Evolutionary conservation across 371 early-diverging fungal species (phyloP).

Genomic region (Coemansia sp.): DNA sequence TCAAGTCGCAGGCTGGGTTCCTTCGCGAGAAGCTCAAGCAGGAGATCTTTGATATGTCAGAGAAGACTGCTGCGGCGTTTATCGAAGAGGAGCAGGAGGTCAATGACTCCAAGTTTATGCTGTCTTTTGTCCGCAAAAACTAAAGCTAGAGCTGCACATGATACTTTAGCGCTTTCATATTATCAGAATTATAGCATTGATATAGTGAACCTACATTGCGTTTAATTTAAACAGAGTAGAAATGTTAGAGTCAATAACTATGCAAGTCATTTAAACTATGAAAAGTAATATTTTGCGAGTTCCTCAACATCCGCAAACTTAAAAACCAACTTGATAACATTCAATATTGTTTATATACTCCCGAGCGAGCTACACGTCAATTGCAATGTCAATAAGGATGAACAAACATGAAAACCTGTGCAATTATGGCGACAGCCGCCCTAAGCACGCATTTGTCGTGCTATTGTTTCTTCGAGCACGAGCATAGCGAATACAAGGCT

Average conservation of each 20-base stretch:
- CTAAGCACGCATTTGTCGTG: too few species aligned
- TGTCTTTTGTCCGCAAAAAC: slow-evolving; percentile 38
- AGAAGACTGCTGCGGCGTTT: slow-evolving; percentile 19
- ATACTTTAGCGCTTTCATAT: background rate
- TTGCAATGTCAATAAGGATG: too few species aligned
- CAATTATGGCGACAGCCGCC: too few species aligned
- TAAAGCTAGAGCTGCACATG: background rate
- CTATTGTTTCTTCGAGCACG: background rate
- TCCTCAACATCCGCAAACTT: too few species aligned
- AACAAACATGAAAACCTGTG: too few species aligned
- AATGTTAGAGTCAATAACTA: too few species aligned
- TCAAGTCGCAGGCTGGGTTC: slow-evolving; percentile 71
- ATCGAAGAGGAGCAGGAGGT: slow-evolving; percentile 52
- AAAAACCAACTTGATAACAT: too few species aligned
- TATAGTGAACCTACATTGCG: background rate
- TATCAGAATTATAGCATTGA: background rate
- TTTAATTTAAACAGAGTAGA: too few species aligned
- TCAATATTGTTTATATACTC: too few species aligned
- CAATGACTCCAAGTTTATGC: slow-evolving; percentile 48
- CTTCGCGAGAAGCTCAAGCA: slow-evolving; percentile 74
- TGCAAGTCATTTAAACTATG: too few species aligned
- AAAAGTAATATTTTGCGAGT: too few species aligned
- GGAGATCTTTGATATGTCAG: slow-evolving; percentile 14
- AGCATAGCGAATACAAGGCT: background rate
- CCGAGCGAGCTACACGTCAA: too few species aligned